These are phyloP conservation scores for Phylloporus rhodoxanthus DNA, from an alignment of 768 basidiomycete species.

Conservation along the genomic window DNA sequence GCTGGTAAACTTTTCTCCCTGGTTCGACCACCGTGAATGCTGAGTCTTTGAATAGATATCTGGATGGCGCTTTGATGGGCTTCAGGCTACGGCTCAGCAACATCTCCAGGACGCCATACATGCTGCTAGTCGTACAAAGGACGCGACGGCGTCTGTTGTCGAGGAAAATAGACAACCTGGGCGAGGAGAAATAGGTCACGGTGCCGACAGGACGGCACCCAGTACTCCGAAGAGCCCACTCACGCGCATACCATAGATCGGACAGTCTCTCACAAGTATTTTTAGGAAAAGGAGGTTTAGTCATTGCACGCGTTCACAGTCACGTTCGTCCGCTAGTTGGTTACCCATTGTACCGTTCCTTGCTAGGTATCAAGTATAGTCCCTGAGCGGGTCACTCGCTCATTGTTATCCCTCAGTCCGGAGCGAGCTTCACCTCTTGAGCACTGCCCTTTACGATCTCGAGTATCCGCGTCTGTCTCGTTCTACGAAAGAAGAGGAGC, in stretches of 20 bases:
- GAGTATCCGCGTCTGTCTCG: too few relatives aligned
- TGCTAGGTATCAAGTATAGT: background rate
- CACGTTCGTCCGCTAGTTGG: background rate
- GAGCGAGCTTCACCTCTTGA: too few relatives aligned
- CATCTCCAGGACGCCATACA: background rate
- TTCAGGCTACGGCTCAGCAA: background rate
- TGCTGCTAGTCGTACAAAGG: background rate
- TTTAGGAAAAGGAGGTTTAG: background rate
- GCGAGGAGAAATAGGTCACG: background rate
- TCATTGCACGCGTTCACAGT: background rate
- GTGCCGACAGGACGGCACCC: background rate
- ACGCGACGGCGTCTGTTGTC: background rate
- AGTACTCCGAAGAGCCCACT: background rate
- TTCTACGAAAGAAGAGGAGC: too few relatives aligned
- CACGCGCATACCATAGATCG: background rate
- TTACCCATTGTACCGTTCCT: background rate
- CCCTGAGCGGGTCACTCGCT: background rate
- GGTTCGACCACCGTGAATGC: background rate
- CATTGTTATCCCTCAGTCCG: background rate
- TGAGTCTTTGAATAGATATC: background rate
- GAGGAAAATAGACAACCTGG: background rate
- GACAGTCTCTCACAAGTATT: background rate
- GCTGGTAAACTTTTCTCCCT: background rate
- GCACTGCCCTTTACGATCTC: too few relatives aligned
- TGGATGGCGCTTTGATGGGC: conserved; percentile 4